Evolutionary conservation across 768 basidiomycete species (phyloP).

Genomic region (Leccinum subtestaceum): DNA sequence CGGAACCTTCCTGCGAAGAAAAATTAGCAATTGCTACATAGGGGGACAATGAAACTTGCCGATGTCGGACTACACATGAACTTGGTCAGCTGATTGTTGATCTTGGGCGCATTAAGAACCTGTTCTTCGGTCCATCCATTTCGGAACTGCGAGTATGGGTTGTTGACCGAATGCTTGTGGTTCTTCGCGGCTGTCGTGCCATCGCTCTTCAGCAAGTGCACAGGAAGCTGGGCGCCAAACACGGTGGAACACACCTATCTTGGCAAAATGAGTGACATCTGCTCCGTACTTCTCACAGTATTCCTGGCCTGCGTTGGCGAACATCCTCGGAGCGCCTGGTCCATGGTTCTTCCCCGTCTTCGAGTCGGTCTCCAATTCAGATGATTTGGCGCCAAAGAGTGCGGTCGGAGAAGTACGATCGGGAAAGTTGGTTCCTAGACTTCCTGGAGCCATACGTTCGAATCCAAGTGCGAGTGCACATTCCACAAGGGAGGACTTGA

Average conservation of each 20-base stretch:
- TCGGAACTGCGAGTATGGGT: constrained; percentile 85
- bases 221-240: not conserved
- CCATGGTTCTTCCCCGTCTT: constrained; percentile 59
- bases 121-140: constrained; percentile 75
- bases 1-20: constrained; percentile 62
- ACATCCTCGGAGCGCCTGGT: constrained; percentile 69
- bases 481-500: constrained; percentile 67
- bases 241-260: constrained; percentile 56
- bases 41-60: constrained; percentile 32
- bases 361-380: constrained; percentile 47
- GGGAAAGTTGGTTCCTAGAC: constrained; percentile 63
- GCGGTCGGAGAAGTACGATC: constrained; percentile 47
- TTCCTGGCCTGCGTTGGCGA: constrained; percentile 70
- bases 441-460: constrained; percentile 79
- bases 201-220: not conserved
- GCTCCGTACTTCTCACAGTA: constrained; percentile 77
- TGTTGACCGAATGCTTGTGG: constrained; percentile 76
- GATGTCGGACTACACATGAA: constrained; percentile 89
- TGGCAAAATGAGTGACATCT: constrained; percentile 61
- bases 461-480: constrained; percentile 84
- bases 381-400: constrained; percentile 42
- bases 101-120: constrained; percentile 61
- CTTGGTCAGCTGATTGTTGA: constrained; percentile 73
- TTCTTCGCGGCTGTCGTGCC: constrained; percentile 69
- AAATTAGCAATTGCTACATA: not conserved